These are phyloP conservation scores for Pseudocercospora cruenta DNA, from an alignment of 2,329 filamentous ascomycete species.

Conservation along the genomic window DNA sequence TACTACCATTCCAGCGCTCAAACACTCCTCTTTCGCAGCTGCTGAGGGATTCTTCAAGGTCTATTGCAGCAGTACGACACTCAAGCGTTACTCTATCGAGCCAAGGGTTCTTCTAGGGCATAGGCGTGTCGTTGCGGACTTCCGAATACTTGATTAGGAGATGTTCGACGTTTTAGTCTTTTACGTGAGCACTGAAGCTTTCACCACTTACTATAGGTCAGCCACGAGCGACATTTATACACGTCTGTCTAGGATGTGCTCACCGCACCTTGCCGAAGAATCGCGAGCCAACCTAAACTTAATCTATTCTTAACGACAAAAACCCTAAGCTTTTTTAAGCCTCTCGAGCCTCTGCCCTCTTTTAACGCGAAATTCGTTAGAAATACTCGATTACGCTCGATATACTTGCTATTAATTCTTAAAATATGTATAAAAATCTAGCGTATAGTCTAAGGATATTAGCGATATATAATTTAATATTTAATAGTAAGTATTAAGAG, in stretches of 20 bases:
- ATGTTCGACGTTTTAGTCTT: neutral
- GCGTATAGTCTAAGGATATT: too few species aligned
- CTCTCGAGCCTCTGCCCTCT: too few species aligned
- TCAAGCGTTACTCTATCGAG: neutral
- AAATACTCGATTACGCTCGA: too few species aligned
- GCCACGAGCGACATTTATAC: neutral
- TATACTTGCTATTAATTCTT: too few species aligned
- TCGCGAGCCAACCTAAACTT: too few species aligned
- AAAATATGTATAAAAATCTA: too few species aligned
- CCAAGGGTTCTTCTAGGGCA: neutral
- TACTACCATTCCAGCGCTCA: neutral
- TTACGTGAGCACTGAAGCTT: neutral
- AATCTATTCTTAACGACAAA: too few species aligned
- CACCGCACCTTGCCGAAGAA: neutral
- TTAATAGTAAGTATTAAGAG: too few species aligned
- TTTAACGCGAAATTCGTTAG: too few species aligned
- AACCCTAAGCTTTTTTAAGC: too few species aligned
- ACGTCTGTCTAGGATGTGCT: neutral
- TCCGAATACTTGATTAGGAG: neutral
- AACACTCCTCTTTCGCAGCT: neutral
- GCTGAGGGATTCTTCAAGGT: neutral
- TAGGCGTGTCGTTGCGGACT: neutral
- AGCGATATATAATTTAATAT: too few species aligned
- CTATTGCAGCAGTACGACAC: neutral
- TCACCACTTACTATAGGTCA: neutral